Conservation (phyloP, 306 rosid genomes). For the Gleditsia sinensis region DNA sequence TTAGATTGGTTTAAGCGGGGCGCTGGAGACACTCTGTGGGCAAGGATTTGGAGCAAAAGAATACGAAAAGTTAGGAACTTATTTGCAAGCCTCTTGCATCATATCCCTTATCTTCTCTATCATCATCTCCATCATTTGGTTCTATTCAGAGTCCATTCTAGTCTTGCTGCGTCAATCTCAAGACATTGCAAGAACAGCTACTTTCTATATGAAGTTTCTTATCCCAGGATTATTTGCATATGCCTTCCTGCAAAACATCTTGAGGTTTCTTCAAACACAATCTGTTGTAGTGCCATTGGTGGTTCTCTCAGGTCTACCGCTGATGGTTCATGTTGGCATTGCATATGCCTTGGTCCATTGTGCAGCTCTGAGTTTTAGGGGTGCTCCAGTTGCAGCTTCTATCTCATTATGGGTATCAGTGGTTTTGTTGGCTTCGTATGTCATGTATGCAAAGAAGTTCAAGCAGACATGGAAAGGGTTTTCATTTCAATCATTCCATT, state of each 20-base stretch:
- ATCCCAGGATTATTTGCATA: constrained; percentile 73
- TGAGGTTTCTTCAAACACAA: constrained; percentile 82
- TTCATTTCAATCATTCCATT: constrained; percentile 52
- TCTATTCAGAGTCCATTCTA: constrained; percentile 59
- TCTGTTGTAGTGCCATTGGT: constrained; percentile 61
- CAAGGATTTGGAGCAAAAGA: constrained; percentile 76
- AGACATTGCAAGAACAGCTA: constrained; percentile 56
- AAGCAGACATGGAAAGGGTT: constrained; percentile 74
- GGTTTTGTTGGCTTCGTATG: constrained; percentile 43
- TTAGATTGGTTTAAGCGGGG: constrained; percentile 83
- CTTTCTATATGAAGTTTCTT: constrained; percentile 57
- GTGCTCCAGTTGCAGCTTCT: constrained; percentile 70
- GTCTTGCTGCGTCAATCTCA: constrained; percentile 65
- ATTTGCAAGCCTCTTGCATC: constrained; percentile 80
- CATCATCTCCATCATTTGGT: constrained; percentile 59
- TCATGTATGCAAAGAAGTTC: constrained; percentile 47
- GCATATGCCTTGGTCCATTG: constrained; percentile 59
- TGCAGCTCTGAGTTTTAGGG: constrained; percentile 52
- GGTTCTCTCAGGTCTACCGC: constrained; percentile 52
- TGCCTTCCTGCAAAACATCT: constrained; percentile 64
- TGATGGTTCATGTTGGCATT: constrained; percentile 49
- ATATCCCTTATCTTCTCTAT: constrained; percentile 56
- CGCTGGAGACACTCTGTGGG: constrained; percentile 89
- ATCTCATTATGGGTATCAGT: constrained; percentile 66
- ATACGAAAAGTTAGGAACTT: constrained; percentile 65